Evolutionary conservation across 805 yeast species (phyloP), one percentile per base, ranked within the genome.

Genomic region (Saccharomyces paradoxus): DNA sequence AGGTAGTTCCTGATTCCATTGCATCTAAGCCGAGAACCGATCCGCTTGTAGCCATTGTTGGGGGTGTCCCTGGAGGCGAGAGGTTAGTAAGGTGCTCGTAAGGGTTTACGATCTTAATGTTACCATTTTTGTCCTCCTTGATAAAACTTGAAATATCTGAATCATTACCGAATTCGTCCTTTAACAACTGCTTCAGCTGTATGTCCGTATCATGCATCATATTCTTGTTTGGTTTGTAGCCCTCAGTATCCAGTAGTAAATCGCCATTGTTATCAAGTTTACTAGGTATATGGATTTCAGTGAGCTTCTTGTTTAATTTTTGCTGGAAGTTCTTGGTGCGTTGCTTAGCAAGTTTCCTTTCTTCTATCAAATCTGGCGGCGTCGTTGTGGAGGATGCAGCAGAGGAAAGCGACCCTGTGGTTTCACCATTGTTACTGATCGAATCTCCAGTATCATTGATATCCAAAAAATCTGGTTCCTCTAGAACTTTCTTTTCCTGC

Each of bases 221-320:
- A 60, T 84, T 82, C 51, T 84, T 86, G 62, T 85, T 89, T 32
- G 96, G 86, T 71, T 91, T 92, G 72, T 94, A 94, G 17, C 99
- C 99, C 62, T 90, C 95, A 84, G 92, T 89, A 71, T 94, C 99
- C 48, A 94, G 73, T 46, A 90, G 80, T 61, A 94, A 77, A 65
- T 90, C 96, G 12, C 99, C 99, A 63, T 89, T 87, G 57, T 86
- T 84, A 58, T 88, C 96, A 41, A 91, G 80, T 60, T 84, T 88
- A 29, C 95, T 84, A 0, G 97, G 97, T 31, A 94, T 90, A 65
- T 90, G 88, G 60, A 82, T 81, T 59, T 80, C 77, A 17, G 81
- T 82, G 46, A 89, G 75, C 65, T 78, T 83, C 60, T 81, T 79
- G 28, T 92, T 81, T 26, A 89, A 73, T 46, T 81, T 81, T 50